Percentiles rank a stretch among this genome's conserved stretches.
Evolutionary conservation across 2,329 filamentous ascomycete genomes (phyloP).

Genomic region (Seiridium cupressi): DNA sequence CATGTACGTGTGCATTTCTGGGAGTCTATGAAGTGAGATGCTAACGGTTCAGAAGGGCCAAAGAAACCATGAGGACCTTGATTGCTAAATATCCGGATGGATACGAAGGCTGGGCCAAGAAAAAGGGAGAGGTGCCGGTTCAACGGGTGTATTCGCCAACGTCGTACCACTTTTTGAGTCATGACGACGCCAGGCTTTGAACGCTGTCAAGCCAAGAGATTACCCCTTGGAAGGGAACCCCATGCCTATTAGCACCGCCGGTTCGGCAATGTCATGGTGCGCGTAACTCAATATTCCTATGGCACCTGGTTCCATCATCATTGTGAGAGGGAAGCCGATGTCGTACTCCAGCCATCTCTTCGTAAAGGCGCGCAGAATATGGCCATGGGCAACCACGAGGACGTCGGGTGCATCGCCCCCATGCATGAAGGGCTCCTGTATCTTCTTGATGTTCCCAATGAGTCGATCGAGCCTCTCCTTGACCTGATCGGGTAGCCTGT

Average conservation of each 20-base stretch:
- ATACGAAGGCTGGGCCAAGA: too few species aligned
- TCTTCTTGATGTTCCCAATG: background rate
- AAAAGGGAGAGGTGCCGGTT: too few species aligned
- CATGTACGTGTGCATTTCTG: too few species aligned
- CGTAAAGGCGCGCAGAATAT: conserved; percentile 2
- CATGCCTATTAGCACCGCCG: background rate
- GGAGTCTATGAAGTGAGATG: too few species aligned
- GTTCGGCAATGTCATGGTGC: background rate
- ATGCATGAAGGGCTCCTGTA: background rate
- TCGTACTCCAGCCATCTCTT: conserved; percentile 4
- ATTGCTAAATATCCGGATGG: too few species aligned
- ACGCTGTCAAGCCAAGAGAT: background rate
- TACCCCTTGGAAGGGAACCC: background rate
- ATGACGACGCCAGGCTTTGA: background rate
- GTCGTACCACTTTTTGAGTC: background rate
- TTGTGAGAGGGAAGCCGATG: background rate
- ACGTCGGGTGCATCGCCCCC: background rate
- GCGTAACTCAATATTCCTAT: background rate
- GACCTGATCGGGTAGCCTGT: background rate
- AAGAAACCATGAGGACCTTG: too few species aligned
- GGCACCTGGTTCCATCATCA: conserved; percentile 7
- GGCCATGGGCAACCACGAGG: conserved; percentile 5
- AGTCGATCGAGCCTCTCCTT: background rate
- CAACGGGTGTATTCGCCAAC: background rate
- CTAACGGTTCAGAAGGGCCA: too few species aligned